Evolutionary conservation across 441 rosid genomes (phyloP).

Genomic region (Pelargonium fulgidum): DNA sequence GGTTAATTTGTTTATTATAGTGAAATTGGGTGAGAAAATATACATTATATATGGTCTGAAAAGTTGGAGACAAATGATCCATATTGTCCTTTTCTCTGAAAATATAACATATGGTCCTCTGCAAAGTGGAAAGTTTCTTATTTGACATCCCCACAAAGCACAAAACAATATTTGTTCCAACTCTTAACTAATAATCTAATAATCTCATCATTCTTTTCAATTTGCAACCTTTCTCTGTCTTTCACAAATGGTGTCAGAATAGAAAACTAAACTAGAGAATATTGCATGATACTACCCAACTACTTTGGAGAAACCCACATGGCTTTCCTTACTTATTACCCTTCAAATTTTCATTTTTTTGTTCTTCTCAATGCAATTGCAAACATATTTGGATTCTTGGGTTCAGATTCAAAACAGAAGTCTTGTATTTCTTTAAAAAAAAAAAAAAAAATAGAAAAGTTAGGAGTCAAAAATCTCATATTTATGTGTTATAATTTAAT

Average conservation of each 20-base stretch:
- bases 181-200: neutral
- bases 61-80: conserved; percentile 29
- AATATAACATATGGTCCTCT: conserved; percentile 10
- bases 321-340: neutral
- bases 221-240: neutral
- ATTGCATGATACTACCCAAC: neutral
- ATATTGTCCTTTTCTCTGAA: conserved; percentile 22
- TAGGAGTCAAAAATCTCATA: too few species aligned
- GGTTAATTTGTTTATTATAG: neutral
- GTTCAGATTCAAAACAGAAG: too few species aligned
- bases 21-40: too few species aligned
- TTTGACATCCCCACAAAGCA: conserved; percentile 12
- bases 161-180: conserved; percentile 1
- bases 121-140: conserved; percentile 8
- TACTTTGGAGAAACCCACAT: conserved; percentile 2
- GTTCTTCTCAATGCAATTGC: too few species aligned
- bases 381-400: too few species aligned
- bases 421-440: too few species aligned
- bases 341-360: neutral
- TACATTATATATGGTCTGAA: conserved; percentile 22
- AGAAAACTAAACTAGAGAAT: neutral
- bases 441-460: too few species aligned
- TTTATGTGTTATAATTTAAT: too few species aligned
- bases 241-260: neutral
- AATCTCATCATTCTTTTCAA: neutral